Conservation (phyloP, 2,329 filamentous ascomycete species). For the Diaporthe australafricana region DNA sequence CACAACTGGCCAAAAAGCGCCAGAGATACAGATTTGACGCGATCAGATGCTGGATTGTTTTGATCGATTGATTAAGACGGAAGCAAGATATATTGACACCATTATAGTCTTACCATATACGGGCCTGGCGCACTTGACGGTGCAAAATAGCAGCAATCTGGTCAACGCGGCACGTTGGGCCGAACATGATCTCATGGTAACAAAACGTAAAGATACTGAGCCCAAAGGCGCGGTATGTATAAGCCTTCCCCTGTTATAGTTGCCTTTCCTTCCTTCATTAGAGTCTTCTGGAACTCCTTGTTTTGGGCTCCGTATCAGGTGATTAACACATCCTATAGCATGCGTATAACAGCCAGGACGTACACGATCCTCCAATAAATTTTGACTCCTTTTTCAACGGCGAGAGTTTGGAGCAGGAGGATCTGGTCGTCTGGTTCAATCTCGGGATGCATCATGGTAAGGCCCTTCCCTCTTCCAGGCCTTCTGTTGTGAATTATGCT, state of each 20-base stretch:
- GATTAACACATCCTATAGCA: no score
- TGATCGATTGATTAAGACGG: background rate
- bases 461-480: background rate
- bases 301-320: no score
- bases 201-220: constrained; percentile 64
- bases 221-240: constrained; percentile 56
- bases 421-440: constrained; percentile 64
- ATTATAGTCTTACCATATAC: constrained; percentile 51
- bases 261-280: no score
- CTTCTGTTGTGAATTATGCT: background rate
- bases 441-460: constrained; percentile 64
- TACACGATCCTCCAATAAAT: constrained; percentile 60
- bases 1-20: background rate
- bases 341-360: constrained; percentile 57
- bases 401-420: constrained; percentile 55
- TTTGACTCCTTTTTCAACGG: constrained; percentile 62
- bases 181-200: constrained; percentile 62
- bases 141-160: constrained; percentile 59
- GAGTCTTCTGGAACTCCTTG: no score
- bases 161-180: constrained; percentile 60
- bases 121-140: constrained; percentile 57
- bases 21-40: background rate
- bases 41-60: no score
- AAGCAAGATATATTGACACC: background rate
- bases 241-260: no score